Percentiles rank a stretch among this genome's conserved stretches.
These are phyloP conservation scores for Russula virescens DNA, from an alignment of 768 basidiomycete genomes.

Conservation along the genomic window DNA sequence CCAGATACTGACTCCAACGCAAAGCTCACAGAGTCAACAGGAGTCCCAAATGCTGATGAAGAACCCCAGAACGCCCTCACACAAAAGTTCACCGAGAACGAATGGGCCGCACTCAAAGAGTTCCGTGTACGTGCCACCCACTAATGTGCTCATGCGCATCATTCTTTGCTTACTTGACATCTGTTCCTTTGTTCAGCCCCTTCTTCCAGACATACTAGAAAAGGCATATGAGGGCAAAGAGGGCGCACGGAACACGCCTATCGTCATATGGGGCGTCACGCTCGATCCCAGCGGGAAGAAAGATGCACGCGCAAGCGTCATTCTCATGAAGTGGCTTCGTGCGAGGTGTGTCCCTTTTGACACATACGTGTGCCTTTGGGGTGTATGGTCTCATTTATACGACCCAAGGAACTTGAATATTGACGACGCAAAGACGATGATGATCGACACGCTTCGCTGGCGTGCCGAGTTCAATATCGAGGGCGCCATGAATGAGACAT, in stretches of 20 bases:
- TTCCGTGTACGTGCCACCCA: slow-evolving; percentile 49
- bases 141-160: background rate
- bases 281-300: slow-evolving; percentile 53
- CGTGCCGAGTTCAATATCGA: slow-evolving; percentile 60
- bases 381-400: slow-evolving; percentile 30
- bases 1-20: slow-evolving; percentile 2
- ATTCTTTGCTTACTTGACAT: background rate
- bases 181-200: slow-evolving; percentile 18
- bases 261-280: slow-evolving; percentile 65
- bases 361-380: background rate
- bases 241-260: slow-evolving; percentile 44
- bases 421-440: slow-evolving; percentile 54
- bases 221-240: slow-evolving; percentile 57
- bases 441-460: slow-evolving; percentile 67
- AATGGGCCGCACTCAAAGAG: slow-evolving; percentile 64
- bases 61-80: slow-evolving; percentile 72
- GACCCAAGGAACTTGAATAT: slow-evolving; percentile 39
- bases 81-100: slow-evolving; percentile 58
- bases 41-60: slow-evolving; percentile 12
- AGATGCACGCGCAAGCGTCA: slow-evolving; percentile 64
- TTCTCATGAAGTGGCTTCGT: slow-evolving; percentile 77
- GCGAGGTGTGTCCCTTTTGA: slow-evolving; percentile 49
- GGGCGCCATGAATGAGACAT: slow-evolving; percentile 48
- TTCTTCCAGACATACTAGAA: slow-evolving; percentile 49
- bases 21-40: slow-evolving; percentile 17